Evolutionary conservation across 2,329 filamentous ascomycete species (phyloP).

Genomic region (Xylaria sp.): DNA sequence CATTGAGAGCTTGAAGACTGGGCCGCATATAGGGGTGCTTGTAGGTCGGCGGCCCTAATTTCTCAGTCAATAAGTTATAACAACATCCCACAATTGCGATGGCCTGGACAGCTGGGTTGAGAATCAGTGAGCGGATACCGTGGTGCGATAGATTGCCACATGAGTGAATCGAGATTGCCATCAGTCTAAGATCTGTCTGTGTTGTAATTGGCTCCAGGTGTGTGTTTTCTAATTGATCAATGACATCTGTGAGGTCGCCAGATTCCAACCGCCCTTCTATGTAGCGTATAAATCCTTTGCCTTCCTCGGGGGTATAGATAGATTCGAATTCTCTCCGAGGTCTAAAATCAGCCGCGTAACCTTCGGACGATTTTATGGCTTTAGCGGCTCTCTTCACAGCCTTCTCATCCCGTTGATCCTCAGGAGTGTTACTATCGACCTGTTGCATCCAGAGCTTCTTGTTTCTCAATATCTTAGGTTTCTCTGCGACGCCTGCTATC

Average conservation of each 20-base stretch:
- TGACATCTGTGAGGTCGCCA: slow-evolving; percentile 68
- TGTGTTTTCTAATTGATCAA: slow-evolving; percentile 47
- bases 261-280: slow-evolving; percentile 78
- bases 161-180: slow-evolving; percentile 95
- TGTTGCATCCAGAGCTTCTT: slow-evolving; percentile 78
- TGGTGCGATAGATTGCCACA: slow-evolving; percentile 98
- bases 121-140: slow-evolving; percentile 83
- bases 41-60: slow-evolving; percentile 85
- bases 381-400: slow-evolving; percentile 51
- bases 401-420: slow-evolving; percentile 55
- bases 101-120: slow-evolving; percentile 87
- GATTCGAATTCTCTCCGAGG: slow-evolving; percentile 61
- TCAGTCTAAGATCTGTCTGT: slow-evolving; percentile 63
- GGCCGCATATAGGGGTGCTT: slow-evolving; percentile 83
- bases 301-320: slow-evolving; percentile 66
- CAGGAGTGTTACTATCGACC: slow-evolving; percentile 56
- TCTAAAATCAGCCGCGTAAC: slow-evolving; percentile 59
- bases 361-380: slow-evolving; percentile 46
- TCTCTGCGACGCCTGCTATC: slow-evolving; percentile 78
- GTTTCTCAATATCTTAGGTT: slow-evolving; percentile 78
- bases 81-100: slow-evolving; percentile 97
- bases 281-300: slow-evolving; percentile 79
- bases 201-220: slow-evolving; percentile 37
- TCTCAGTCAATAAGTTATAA: slow-evolving; percentile 95
- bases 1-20: slow-evolving; percentile 72